Conservation (phyloP, 192 early-diverging fungal genomes). For the Backusella westeae region DNA sequence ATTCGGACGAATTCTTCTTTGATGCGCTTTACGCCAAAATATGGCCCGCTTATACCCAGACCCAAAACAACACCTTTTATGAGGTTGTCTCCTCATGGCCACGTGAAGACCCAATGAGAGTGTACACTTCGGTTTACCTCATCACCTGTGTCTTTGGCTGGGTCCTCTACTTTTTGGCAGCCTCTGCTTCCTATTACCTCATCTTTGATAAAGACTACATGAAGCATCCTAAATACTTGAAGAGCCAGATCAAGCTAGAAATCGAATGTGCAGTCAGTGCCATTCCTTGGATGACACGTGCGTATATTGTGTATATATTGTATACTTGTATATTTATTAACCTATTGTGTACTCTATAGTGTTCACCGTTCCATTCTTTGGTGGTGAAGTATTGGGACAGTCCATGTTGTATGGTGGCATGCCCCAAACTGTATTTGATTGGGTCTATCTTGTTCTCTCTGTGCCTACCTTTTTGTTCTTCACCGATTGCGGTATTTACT, state of each 20-base stretch:
- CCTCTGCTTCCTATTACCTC: slow-evolving; percentile 74
- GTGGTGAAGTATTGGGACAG: slow-evolving; percentile 86
- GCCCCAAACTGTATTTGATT: slow-evolving; percentile 52
- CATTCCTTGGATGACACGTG: slow-evolving; percentile 71
- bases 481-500: slow-evolving; percentile 94
- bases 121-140: slow-evolving; percentile 66
- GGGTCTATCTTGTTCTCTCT: slow-evolving; percentile 67
- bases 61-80: slow-evolving; percentile 34
- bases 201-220: slow-evolving; percentile 85
- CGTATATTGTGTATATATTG: background rate
- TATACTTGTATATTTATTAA: too few species aligned
- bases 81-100: slow-evolving; percentile 40
- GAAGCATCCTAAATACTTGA: slow-evolving; percentile 91
- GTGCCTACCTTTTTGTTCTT: slow-evolving; percentile 79
- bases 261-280: slow-evolving; percentile 75
- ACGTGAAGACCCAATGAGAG: slow-evolving; percentile 65
- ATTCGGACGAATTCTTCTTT: slow-evolving; percentile 62
- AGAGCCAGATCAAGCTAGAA: slow-evolving; percentile 83
- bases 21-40: slow-evolving; percentile 54
- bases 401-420: slow-evolving; percentile 55
- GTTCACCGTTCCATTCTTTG: slow-evolving; percentile 89
- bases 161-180: slow-evolving; percentile 79
- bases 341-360: slow-evolving; percentile 22
- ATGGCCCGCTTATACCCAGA: slow-evolving; percentile 23
- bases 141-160: slow-evolving; percentile 65